Conservation (phyloP, 768 basidiomycete species). For the Suillus discolor region DNA sequence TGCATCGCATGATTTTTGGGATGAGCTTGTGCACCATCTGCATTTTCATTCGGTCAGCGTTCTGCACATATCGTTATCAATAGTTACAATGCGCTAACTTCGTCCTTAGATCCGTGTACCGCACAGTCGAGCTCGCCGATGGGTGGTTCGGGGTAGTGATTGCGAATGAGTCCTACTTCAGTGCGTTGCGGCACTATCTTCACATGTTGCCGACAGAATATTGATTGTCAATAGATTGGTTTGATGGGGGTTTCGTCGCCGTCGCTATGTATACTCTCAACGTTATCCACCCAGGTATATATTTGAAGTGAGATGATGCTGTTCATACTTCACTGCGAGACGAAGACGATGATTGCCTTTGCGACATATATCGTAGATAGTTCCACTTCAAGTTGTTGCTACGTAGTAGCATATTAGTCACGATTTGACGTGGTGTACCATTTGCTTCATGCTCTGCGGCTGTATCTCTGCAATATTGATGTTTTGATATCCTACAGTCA, state of each 20-base stretch:
- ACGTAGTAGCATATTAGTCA: background rate
- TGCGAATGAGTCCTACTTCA: constrained; percentile 48
- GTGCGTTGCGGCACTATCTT: constrained; percentile 29
- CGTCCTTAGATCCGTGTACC: constrained; percentile 14
- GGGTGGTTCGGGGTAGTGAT: constrained; percentile 53
- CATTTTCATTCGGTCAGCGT: constrained; percentile 48
- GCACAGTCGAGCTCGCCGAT: constrained; percentile 16
- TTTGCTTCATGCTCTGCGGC: too few relatives aligned
- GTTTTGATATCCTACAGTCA: too few relatives aligned
- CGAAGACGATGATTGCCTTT: background rate
- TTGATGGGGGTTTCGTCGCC: constrained; percentile 51
- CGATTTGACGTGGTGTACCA: background rate
- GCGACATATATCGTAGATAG: background rate
- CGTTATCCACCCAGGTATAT: constrained; percentile 45
- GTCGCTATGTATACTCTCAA: constrained; percentile 49
- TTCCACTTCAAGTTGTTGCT: background rate
- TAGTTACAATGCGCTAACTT: background rate
- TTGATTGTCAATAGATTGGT: constrained; percentile 37
- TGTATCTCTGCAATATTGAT: too few relatives aligned
- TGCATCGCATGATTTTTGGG: constrained; percentile 37
- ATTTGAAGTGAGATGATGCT: constrained; percentile 24
- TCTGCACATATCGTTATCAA: background rate
- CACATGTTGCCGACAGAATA: background rate
- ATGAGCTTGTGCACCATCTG: constrained; percentile 42
- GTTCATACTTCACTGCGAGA: too few relatives aligned